Evolutionary conservation across 148 eudicot genomes (phyloP).

Genomic region (Camellia lanceoleosa): DNA sequence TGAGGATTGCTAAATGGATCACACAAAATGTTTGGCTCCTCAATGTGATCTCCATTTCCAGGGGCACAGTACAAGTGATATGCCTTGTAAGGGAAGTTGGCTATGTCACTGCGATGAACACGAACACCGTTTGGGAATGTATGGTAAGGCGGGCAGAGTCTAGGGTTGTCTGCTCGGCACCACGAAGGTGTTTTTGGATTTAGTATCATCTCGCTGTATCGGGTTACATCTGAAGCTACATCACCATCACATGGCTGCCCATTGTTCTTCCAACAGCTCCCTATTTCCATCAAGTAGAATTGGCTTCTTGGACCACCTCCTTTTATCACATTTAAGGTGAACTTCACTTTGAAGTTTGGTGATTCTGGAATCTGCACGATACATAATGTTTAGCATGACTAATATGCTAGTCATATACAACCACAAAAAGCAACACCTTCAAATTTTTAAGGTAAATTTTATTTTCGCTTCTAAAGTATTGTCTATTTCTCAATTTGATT

Average conservation of each 20-base stretch:
- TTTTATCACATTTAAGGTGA: conserved; percentile 39
- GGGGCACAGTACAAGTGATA: conserved; percentile 55
- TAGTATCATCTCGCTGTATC: conserved; percentile 58
- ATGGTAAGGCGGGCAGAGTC: conserved; percentile 50
- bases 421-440: too few species aligned
- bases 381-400: too few species aligned
- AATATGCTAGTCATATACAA: background rate
- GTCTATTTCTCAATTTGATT: too few species aligned
- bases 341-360: conserved; percentile 50
- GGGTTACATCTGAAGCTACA: conserved; percentile 44
- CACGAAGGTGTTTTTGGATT: conserved; percentile 45
- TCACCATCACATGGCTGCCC: conserved; percentile 52
- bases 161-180: conserved; percentile 33
- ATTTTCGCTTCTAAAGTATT: too few species aligned
- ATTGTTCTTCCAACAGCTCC: conserved; percentile 66
- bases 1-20: conserved; percentile 51
- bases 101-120: conserved; percentile 36
- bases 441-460: too few species aligned
- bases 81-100: conserved; percentile 42
- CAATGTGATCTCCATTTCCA: conserved; percentile 42
- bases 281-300: conserved; percentile 59
- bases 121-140: conserved; percentile 26
- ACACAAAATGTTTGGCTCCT: conserved; percentile 27
- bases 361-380: conserved; percentile 36
- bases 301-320: conserved; percentile 54